Evolutionary conservation across 2,329 filamentous ascomycete species (phyloP).

Genomic region (Rutstroemia sp.): DNA sequence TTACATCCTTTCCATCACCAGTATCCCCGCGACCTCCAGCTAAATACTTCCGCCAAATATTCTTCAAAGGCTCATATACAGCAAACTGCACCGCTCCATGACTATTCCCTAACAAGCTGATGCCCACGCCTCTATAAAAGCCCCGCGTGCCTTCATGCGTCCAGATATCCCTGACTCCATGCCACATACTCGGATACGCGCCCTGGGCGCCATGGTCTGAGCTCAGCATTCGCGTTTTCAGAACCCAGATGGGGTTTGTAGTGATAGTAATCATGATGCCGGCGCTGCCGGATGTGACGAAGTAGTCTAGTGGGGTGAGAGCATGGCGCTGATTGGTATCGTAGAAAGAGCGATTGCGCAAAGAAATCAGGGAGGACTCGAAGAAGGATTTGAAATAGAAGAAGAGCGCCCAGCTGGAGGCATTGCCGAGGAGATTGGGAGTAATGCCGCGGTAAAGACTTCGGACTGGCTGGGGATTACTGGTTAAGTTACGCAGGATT

Average conservation of each 20-base stretch:
- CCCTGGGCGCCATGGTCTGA: constrained; percentile 66
- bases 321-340: background rate
- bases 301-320: constrained; percentile 56
- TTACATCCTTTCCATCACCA: constrained; percentile 21
- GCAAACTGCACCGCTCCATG: constrained; percentile 95
- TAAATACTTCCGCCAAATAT: constrained; percentile 44
- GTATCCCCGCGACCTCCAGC: constrained; percentile 25
- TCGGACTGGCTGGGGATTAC: constrained; percentile 48
- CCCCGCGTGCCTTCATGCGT: constrained; percentile 65
- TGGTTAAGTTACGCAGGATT: constrained; percentile 38
- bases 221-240: constrained; percentile 95
- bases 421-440: constrained; percentile 87
- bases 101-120: constrained; percentile 77
- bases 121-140: constrained; percentile 81
- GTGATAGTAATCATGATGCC: constrained; percentile 71
- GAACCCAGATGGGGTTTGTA: constrained; percentile 96
- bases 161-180: constrained; percentile 62
- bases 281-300: constrained; percentile 62
- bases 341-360: constrained; percentile 17
- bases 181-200: constrained; percentile 72
- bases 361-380: constrained; percentile 35
- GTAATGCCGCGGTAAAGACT: constrained; percentile 85
- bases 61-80: constrained; percentile 72
- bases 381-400: constrained; percentile 66
- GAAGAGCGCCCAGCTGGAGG: constrained; percentile 83